Evolutionary conservation across 306 rosid genomes (phyloP).

Genomic region (Begonia fuchsioides): DNA sequence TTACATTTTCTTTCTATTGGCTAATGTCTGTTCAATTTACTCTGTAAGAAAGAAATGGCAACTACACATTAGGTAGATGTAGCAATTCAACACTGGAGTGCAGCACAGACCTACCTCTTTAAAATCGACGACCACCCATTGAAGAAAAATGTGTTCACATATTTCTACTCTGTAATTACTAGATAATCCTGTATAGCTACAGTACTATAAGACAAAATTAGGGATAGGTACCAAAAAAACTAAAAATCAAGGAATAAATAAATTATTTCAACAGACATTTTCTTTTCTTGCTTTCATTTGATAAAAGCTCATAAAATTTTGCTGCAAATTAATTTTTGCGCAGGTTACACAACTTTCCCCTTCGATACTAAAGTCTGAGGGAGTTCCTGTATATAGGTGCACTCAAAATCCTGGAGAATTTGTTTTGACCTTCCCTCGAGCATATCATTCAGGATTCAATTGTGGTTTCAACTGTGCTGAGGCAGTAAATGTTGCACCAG

Average conservation of each 20-base stretch:
- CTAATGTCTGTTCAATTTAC: background rate
- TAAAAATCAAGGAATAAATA: too few relatives aligned
- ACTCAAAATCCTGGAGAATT: constrained; percentile 91
- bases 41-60: background rate
- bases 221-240: too few relatives aligned
- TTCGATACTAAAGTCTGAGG: constrained; percentile 66
- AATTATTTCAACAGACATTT: too few relatives aligned
- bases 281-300: too few relatives aligned
- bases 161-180: too few relatives aligned
- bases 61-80: background rate
- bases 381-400: constrained; percentile 97
- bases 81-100: background rate
- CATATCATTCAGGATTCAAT: constrained; percentile 96
- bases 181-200: too few relatives aligned
- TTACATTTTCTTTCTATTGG: background rate
- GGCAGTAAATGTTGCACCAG: constrained; percentile 99
- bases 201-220: too few relatives aligned
- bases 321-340: constrained; percentile 1
- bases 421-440: constrained; percentile 96
- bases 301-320: too few relatives aligned
- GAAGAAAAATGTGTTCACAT: too few relatives aligned
- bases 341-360: constrained; percentile 99
- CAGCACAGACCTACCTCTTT: background rate
- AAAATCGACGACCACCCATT: too few relatives aligned
- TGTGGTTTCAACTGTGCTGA: constrained; percentile 99